Conservation (phyloP, 2,329 filamentous ascomycete species). For the Exophiala sideris region DNA sequence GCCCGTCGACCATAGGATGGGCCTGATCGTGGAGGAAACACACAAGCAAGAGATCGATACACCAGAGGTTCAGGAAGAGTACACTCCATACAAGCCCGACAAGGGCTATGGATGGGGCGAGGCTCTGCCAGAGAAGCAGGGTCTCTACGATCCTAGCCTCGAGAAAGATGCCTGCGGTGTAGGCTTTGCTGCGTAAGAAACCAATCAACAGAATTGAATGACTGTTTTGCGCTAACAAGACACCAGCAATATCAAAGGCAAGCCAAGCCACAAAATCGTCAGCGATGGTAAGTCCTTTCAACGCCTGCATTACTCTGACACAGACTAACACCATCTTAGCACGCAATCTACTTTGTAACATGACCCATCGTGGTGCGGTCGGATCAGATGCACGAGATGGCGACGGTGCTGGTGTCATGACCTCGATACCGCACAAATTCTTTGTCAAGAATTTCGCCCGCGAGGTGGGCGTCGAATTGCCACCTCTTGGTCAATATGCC, state of each 20-base stretch:
- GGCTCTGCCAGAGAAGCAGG: constrained; percentile 94
- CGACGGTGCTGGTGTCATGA: constrained; percentile 99
- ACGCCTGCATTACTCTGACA: background rate
- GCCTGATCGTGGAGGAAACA: constrained; percentile 47
- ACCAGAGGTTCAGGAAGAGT: constrained; percentile 45
- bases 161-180: constrained; percentile 99
- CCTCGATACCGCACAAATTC: constrained; percentile 96
- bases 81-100: constrained; percentile 54
- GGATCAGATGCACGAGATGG: constrained; percentile 97
- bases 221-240: background rate
- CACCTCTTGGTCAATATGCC: constrained; percentile 87
- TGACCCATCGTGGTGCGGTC: constrained; percentile 98
- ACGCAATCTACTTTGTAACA: constrained; percentile 94
- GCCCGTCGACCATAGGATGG: constrained; percentile 42
- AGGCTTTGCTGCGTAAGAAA: constrained; percentile 82
- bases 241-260: constrained; percentile 89
- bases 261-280: constrained; percentile 95
- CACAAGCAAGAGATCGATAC: constrained; percentile 45
- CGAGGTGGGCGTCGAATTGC: constrained; percentile 82
- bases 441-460: constrained; percentile 97
- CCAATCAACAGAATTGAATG: background rate
- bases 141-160: constrained; percentile 90
- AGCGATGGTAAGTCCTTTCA: constrained; percentile 74
- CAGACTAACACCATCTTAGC: constrained; percentile 50
- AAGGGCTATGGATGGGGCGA: constrained; percentile 88